These are phyloP conservation scores for Jacaranda copaia DNA, from an alignment of 257 asterid genomes.

Conservation along the genomic window DNA sequence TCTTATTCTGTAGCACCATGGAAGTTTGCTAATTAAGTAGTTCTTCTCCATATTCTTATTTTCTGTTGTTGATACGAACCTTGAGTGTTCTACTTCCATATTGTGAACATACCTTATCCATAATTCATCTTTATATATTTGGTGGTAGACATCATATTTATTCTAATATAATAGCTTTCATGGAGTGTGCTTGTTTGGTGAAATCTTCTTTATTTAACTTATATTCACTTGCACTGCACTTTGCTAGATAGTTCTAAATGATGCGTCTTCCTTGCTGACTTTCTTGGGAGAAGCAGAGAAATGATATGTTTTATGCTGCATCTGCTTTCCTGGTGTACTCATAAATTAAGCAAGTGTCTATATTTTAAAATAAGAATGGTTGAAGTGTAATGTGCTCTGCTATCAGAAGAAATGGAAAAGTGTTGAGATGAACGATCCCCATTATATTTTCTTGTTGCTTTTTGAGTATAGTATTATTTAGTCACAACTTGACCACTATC, in stretches of 20 bases:
- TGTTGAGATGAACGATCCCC: constrained; percentile 3
- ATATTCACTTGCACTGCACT: constrained; percentile 1
- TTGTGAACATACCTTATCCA: constrained; percentile 20
- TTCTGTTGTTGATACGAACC: neutral
- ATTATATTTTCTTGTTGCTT: constrained; percentile 15
- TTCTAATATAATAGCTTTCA: neutral
- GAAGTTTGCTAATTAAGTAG: neutral
- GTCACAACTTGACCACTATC: constrained; percentile 7
- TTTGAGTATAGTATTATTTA: constrained; percentile 14
- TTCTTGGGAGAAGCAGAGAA: neutral
- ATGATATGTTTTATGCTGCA: neutral
- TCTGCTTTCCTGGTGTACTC: constrained; percentile 10
- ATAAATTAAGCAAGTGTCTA: neutral
- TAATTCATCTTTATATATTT: neutral
- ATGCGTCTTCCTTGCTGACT: neutral
- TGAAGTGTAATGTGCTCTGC: constrained; percentile 15
- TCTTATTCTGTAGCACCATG: constrained; percentile 11
- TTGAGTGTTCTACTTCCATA: constrained; percentile 27
- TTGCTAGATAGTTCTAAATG: neutral
- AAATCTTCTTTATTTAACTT: constrained; percentile 12
- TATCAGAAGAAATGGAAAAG: constrained; percentile 9
- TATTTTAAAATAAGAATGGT: neutral
- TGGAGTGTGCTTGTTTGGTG: constrained; percentile 16
- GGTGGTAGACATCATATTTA: neutral
- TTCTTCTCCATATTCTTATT: neutral